A percentile compares a stretch with the other conserved stretches of the same genome.
These are phyloP conservation scores for Hymenoscyphus occultus DNA, from an alignment of 2,329 filamentous ascomycete genomes.

Conservation along the genomic window DNA sequence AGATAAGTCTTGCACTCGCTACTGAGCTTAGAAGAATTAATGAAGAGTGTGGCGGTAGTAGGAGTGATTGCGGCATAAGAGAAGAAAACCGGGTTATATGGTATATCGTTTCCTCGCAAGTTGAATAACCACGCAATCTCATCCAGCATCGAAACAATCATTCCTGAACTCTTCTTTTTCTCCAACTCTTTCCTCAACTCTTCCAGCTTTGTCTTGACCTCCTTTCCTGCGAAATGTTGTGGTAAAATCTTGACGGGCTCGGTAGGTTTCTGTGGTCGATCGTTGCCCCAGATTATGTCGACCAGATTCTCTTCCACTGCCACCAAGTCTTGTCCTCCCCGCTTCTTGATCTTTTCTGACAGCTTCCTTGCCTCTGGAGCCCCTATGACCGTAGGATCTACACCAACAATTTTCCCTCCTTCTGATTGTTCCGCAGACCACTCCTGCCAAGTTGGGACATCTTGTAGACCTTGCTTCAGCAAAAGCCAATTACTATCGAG, in stretches of 20 bases:
- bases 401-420: slow-evolving; percentile 81
- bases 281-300: slow-evolving; percentile 81
- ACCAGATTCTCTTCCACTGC: slow-evolving; percentile 79
- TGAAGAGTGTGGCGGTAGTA: slow-evolving; percentile 73
- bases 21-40: slow-evolving; percentile 76
- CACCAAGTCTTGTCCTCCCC: slow-evolving; percentile 72
- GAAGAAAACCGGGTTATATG: slow-evolving; percentile 98
- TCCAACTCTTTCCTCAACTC: slow-evolving; percentile 88
- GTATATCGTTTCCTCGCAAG: slow-evolving; percentile 88
- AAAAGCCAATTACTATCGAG: slow-evolving; percentile 89
- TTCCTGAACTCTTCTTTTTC: slow-evolving; percentile 83
- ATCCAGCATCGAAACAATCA: slow-evolving; percentile 92
- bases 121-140: slow-evolving; percentile 99
- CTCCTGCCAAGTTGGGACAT: slow-evolving; percentile 96
- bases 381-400: slow-evolving; percentile 86
- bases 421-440: slow-evolving; percentile 88
- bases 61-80: slow-evolving; percentile 89
- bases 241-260: slow-evolving; percentile 72
- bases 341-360: slow-evolving; percentile 81
- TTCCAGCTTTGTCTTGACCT: slow-evolving; percentile 75
- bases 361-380: slow-evolving; percentile 71
- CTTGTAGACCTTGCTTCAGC: slow-evolving; percentile 87
- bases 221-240: slow-evolving; percentile 75
- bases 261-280: slow-evolving; percentile 70
- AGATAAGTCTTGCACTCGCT: slow-evolving; percentile 69